Evolutionary conservation across 1,284 basidiomycete species (phyloP).

Genomic region (Microbotryum silenes-acaulis): DNA sequence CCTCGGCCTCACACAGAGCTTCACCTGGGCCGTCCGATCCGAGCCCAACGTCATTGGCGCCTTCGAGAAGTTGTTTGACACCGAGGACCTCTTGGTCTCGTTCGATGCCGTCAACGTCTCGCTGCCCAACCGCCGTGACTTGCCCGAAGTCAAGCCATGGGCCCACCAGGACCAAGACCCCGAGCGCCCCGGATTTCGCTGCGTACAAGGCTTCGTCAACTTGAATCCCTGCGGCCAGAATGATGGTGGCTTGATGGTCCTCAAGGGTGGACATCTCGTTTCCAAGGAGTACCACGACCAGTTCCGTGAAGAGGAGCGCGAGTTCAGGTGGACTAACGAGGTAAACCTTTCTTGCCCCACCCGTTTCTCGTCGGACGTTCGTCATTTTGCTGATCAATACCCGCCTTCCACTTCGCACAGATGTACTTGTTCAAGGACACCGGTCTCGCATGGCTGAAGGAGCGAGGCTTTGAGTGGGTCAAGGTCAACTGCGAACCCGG

Average conservation of each 20-base stretch:
- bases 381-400: not conserved
- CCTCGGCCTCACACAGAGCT: slow-evolving; percentile 32
- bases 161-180: slow-evolving; percentile 43
- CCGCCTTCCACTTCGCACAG: not conserved
- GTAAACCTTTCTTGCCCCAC: too few relatives aligned
- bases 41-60: slow-evolving; percentile 40
- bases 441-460: slow-evolving; percentile 3
- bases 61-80: slow-evolving; percentile 43
- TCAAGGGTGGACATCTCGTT: slow-evolving; percentile 30
- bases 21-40: slow-evolving; percentile 40
- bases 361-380: too few relatives aligned
- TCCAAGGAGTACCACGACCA: too few relatives aligned
- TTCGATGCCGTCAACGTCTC: slow-evolving; percentile 39
- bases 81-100: slow-evolving; percentile 39
- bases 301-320: too few relatives aligned
- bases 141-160: slow-evolving; percentile 37
- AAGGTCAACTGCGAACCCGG: slow-evolving; percentile 17
- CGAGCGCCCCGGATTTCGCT: slow-evolving; percentile 37
- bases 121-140: slow-evolving; percentile 36
- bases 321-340: too few relatives aligned
- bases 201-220: slow-evolving; percentile 43
- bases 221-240: slow-evolving; percentile 39
- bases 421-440: not conserved
- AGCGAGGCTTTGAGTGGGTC: slow-evolving; percentile 4
- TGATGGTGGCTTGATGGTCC: slow-evolving; percentile 45